Percentiles rank a stretch among this genome's conserved stretches.
phyloP scores from a whole-genome alignment of 495 filamentous ascomycete species.

The Talaromyces proteolyticus region DNA sequence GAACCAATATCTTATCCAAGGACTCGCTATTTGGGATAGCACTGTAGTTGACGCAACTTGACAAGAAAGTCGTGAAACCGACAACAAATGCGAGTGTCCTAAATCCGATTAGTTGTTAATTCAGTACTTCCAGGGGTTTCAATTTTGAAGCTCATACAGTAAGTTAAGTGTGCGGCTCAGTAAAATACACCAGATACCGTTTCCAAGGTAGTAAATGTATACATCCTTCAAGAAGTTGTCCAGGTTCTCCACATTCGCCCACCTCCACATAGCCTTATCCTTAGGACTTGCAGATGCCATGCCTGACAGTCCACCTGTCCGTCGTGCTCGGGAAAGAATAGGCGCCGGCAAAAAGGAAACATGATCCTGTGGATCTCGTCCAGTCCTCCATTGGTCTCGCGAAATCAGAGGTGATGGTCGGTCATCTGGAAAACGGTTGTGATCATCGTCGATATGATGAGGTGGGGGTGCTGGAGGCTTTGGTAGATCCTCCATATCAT shows the following conservation, averaged over 20 bases:
- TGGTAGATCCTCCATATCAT: constrained; percentile 30
- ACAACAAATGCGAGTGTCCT: constrained; percentile 75
- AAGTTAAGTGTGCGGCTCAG: constrained; percentile 64
- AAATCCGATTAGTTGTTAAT: constrained; percentile 7
- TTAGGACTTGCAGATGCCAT: constrained; percentile 57
- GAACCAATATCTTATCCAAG: constrained; percentile 70
- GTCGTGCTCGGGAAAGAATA: constrained; percentile 9
- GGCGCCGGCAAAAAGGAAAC: constrained; percentile 23
- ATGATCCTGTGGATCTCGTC: constrained; percentile 54
- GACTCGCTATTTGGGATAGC: constrained; percentile 68
- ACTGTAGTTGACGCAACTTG: constrained; percentile 80
- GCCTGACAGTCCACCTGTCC: constrained; percentile 16
- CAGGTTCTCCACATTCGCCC: constrained; percentile 88
- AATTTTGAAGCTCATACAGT: constrained; percentile 49
- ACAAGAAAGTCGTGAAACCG: constrained; percentile 76
- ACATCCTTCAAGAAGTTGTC: constrained; percentile 89
- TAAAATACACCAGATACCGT: constrained; percentile 87
- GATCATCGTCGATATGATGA: constrained; percentile 21
- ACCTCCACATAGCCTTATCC: constrained; percentile 89
- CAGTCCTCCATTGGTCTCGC: constrained; percentile 61
- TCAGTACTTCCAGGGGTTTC: constrained; percentile 7
- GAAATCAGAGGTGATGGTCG: constrained; percentile 47
- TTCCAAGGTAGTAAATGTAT: constrained; percentile 80
- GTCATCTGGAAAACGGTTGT: constrained; percentile 31
- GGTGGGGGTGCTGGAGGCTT: constrained; percentile 29